Evolutionary conservation across 1,284 basidiomycete genomes (phyloP).

Genomic region (Trametes sp.): DNA sequence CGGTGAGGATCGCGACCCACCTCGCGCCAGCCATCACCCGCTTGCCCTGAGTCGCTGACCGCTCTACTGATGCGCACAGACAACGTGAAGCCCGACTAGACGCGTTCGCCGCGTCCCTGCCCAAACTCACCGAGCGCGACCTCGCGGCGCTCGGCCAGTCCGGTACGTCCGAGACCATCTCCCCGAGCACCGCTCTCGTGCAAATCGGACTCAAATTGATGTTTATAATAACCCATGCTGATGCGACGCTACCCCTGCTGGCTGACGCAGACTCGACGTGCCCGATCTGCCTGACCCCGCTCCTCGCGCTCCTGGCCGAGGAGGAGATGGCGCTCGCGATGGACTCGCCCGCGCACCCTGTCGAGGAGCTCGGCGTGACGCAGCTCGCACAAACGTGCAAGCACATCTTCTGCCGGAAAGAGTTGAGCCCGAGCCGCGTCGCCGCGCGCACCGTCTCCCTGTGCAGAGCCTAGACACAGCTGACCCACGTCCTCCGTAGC

Average conservation of each 20-base stretch:
- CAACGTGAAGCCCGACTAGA: conserved; percentile 30
- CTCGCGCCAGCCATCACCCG: neutral
- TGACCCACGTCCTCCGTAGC: conserved; percentile 3
- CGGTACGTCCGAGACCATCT: conserved; percentile 46
- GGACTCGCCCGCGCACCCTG: conserved; percentile 75
- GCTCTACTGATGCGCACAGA: conserved; percentile 1
- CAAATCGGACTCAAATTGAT: neutral
- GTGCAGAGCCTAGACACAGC: neutral
- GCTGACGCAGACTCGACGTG: conserved; percentile 63
- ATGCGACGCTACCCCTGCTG: neutral
- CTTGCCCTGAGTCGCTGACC: conserved; percentile 8
- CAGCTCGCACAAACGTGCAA: conserved; percentile 65
- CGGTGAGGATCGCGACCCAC: conserved; percentile 16
- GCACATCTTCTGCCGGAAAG: conserved; percentile 78
- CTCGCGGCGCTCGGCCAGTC: conserved; percentile 45
- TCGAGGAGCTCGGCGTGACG: conserved; percentile 74
- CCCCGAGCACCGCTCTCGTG: conserved; percentile 5
- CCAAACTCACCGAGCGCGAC: conserved; percentile 53
- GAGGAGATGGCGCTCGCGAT: conserved; percentile 74
- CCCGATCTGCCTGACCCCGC: conserved; percentile 73
- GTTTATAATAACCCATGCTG: neutral
- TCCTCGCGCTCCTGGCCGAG: conserved; percentile 70
- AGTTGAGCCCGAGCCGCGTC: conserved; percentile 50
- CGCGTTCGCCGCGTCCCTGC: conserved; percentile 47
- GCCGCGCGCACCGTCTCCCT: neutral